Evolutionary conservation across 2,329 filamentous ascomycete species (phyloP).

Genomic region (Claviceps paspali): DNA sequence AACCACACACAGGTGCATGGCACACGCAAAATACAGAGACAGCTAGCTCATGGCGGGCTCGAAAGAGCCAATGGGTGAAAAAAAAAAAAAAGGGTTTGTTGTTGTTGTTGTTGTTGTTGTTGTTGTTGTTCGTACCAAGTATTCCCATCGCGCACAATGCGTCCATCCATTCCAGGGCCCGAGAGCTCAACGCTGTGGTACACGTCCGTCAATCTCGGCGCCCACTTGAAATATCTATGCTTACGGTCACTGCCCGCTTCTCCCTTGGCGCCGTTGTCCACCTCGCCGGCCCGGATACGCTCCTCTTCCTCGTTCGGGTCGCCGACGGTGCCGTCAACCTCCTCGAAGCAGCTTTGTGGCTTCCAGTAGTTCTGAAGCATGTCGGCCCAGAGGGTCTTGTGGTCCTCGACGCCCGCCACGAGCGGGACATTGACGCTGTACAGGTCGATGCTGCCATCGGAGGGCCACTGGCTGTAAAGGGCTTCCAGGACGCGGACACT

Average conservation of each 20-base stretch:
- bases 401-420: slow-evolving; percentile 54
- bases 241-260: slow-evolving; percentile 31
- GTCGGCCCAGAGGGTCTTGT: slow-evolving; percentile 65
- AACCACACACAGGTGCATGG: too few species aligned
- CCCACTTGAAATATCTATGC: slow-evolving; percentile 92
- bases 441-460: slow-evolving; percentile 54
- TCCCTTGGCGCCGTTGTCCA: slow-evolving; percentile 12
- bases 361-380: slow-evolving; percentile 89
- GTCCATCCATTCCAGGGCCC: slow-evolving; percentile 75
- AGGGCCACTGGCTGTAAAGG: slow-evolving; percentile 58
- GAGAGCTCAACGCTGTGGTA: slow-evolving; percentile 73
- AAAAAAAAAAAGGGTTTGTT: too few species aligned
- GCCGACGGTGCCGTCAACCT: slow-evolving; percentile 50
- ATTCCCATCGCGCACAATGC: slow-evolving; percentile 75
- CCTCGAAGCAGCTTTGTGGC: slow-evolving; percentile 72
- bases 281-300: slow-evolving; percentile 49
- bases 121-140: slow-evolving; percentile 63
- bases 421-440: slow-evolving; percentile 87
- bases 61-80: too few species aligned
- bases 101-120: too few species aligned
- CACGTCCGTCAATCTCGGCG: slow-evolving; percentile 73
- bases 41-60: too few species aligned
- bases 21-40: too few species aligned
- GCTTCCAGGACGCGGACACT: slow-evolving; percentile 66
- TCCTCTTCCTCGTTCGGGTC: slow-evolving; percentile 58